A percentile compares a stretch with the other conserved stretches of the same genome.
Evolutionary conservation across 495 filamentous ascomycete species (phyloP).

Genomic region (Collariella sp.): DNA sequence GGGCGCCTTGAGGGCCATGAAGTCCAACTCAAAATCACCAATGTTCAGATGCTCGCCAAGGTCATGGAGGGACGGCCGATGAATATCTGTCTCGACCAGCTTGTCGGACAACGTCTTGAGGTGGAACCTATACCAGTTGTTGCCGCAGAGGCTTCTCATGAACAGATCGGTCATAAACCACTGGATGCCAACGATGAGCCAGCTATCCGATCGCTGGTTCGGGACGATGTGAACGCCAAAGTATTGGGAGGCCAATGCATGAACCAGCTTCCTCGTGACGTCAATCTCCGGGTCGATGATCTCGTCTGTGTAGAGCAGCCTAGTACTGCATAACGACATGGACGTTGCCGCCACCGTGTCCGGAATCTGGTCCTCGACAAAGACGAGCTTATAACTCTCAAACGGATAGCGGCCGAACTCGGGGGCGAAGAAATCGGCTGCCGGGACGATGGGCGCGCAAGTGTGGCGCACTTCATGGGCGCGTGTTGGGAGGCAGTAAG

Average conservation of each 20-base stretch:
- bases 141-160: conserved; percentile 80
- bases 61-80: conserved; percentile 71
- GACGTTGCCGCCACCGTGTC: conserved; percentile 71
- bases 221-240: conserved; percentile 83
- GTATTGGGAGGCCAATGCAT: conserved; percentile 88
- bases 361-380: conserved; percentile 74
- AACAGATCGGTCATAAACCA: conserved; percentile 91
- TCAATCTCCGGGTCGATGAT: conserved; percentile 76
- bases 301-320: conserved; percentile 71
- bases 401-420: conserved; percentile 83
- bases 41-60: conserved; percentile 69
- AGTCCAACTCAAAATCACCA: conserved; percentile 76
- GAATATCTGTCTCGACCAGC: conserved; percentile 71
- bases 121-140: conserved; percentile 89
- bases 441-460: conserved; percentile 48
- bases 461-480: conserved; percentile 73
- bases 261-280: conserved; percentile 65
- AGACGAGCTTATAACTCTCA: conserved; percentile 79
- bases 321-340: conserved; percentile 77
- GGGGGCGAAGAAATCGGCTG: conserved; percentile 78
- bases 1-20: conserved; percentile 85
- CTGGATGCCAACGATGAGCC: conserved; percentile 85
- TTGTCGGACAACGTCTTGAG: conserved; percentile 76
- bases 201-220: conserved; percentile 68
- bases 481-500: conserved; percentile 80